Base-by-base conservation (phyloP, 257 asterid species). In the Phtheirospermum japonicum region DNA sequence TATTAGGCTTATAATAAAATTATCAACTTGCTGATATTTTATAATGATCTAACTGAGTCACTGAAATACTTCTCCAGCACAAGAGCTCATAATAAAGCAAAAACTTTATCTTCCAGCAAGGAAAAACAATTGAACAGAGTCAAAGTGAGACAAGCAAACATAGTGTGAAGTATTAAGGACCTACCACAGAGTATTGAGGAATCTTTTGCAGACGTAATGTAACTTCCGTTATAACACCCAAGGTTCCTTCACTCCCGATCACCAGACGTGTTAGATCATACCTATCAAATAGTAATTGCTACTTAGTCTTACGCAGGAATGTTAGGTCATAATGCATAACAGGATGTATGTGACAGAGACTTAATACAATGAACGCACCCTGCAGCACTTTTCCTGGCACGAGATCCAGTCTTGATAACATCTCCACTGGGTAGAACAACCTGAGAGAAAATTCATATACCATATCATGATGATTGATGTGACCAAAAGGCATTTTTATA, bases 351-450 rank as follows among this genome's bases (percentile, higher is more conserved):
- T 23, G 28, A 23, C 28, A n/a, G 20, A 68, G 49, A 60, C 31
- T 28, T 6, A n/a, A 64, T 58, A 45, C 18, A 60, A 57, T 32
- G 56, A 72, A 76, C 87, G 56, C 20, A 92, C 99, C 99, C 97
- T 31, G 99, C 95, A 71, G 99, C 95, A 73, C 96, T 93, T 80
- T 93, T 93, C 76, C 99, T 79, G 72, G 99, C 99, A 54, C 96
- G 97, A 48, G 97, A 86, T 70, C 95, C 95, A 57, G 96, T 93
- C 92, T 82, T 89, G 72, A 89, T 80, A 66, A 89, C 74, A 53
- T 89, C 95, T 61, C 99, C 99, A 75, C 85, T 81, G 53, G 97
- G 84, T 60, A 93, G 82, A 79, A 93, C 99, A 60, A 76, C 85
- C 98, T 91, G 71, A 69, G 59, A 66, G 66, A 66, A 64, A 43